A percentile compares a stretch with the other conserved stretches of the same genome.
Conservation (phyloP, 2,329 filamentous ascomycete genomes). For the Clarireedia paspali region DNA sequence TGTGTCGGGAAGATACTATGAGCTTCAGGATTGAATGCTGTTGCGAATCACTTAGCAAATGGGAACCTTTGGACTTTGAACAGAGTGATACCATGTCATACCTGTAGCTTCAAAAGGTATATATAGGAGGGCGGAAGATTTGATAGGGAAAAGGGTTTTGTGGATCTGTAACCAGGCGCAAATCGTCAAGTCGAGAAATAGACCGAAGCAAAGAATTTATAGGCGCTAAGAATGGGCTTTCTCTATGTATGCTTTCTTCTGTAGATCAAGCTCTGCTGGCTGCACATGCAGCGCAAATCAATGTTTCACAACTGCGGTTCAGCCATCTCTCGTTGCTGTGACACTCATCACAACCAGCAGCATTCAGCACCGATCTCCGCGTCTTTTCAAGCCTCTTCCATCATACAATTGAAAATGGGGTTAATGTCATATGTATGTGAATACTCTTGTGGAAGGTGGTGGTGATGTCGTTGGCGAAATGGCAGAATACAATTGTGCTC, state of each 20-base stretch:
- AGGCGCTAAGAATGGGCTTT: not conserved
- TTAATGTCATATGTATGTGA: not conserved
- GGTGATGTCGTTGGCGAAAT: not conserved
- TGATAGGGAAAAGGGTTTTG: not conserved
- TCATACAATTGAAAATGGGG: not conserved
- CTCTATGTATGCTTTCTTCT: not conserved
- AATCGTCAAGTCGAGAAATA: slow-evolving; percentile 1
- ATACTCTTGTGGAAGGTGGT: not conserved
- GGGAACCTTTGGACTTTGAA: not conserved
- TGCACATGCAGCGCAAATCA: not conserved
- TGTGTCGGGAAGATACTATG: not conserved
- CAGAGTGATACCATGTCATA: not conserved
- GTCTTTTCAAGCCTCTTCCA: slow-evolving; percentile 4
- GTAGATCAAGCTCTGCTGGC: slow-evolving; percentile 4
- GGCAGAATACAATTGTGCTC: not conserved
- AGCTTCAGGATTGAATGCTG: not conserved
- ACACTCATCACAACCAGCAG: slow-evolving; percentile 8
- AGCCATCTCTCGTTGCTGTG: slow-evolving; percentile 9
- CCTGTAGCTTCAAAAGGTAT: not conserved
- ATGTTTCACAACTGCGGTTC: slow-evolving; percentile 1
- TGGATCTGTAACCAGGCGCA: not conserved
- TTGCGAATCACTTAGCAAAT: not conserved
- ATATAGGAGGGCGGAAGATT: not conserved
- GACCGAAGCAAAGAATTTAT: not conserved
- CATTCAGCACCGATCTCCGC: not conserved